A percentile compares a stretch with the other conserved stretches of the same genome.
phyloP scores from a whole-genome alignment of 202 grass and related monocot genomes.

The Bolboschoenoplectus hybrid region DNA sequence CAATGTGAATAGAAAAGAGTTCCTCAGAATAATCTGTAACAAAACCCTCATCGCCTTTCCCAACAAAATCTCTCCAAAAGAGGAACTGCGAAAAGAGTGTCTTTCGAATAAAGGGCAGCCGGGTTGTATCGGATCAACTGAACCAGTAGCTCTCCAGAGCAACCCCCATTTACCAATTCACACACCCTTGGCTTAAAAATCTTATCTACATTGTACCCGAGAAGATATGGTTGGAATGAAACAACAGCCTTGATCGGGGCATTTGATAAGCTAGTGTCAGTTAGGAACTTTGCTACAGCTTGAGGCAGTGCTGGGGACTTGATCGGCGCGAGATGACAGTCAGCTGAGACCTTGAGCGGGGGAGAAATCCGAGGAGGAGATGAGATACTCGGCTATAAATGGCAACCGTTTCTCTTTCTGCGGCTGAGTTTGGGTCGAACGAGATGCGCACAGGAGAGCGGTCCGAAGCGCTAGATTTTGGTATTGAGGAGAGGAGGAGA shows the following conservation, averaged over 20 bases:
- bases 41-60: slow-evolving; percentile 40
- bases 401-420: neutral
- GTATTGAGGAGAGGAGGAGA: too few species aligned
- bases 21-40: slow-evolving; percentile 47
- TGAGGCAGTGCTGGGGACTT: slow-evolving; percentile 2
- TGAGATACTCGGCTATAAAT: slow-evolving; percentile 42
- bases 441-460: too few species aligned
- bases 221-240: slow-evolving; percentile 33
- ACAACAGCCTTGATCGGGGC: slow-evolving; percentile 43
- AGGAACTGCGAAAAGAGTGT: slow-evolving; percentile 54
- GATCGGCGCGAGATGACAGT: neutral
- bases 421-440: neutral
- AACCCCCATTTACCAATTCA: too few species aligned
- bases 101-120: slow-evolving; percentile 46
- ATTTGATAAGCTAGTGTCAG: slow-evolving; percentile 39
- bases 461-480: too few species aligned
- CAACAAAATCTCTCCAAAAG: slow-evolving; percentile 58
- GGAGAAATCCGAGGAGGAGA: slow-evolving; percentile 32
- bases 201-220: slow-evolving; percentile 39
- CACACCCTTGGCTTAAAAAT: too few species aligned
- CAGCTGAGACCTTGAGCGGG: neutral
- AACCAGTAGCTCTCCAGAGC: too few species aligned
- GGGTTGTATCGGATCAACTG: neutral
- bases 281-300: slow-evolving; percentile 1
- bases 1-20: slow-evolving; percentile 40